These are phyloP conservation scores for Allantophomopsis cytisporea DNA, from an alignment of 2,329 filamentous ascomycete genomes.

Conservation along the genomic window DNA sequence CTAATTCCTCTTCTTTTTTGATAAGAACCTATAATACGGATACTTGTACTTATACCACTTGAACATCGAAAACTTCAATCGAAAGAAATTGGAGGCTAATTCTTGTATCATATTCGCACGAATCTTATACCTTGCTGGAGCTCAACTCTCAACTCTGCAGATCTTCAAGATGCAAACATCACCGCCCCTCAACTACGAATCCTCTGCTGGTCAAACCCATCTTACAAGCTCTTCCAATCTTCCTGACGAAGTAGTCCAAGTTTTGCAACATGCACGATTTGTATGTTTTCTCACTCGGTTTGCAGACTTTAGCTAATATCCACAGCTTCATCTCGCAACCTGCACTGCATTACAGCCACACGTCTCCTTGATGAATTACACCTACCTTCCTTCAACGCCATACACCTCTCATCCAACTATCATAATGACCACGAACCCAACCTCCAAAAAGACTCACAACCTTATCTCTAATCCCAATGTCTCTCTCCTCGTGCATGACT, in stretches of 20 bases:
- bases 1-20: no score
- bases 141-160: no score
- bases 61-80: no score
- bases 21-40: no score
- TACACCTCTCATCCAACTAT: slow-evolving; percentile 65
- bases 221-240: slow-evolving; percentile 50
- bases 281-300: slow-evolving; percentile 35
- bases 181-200: slow-evolving; percentile 49
- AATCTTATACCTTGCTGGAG: no score
- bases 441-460: slow-evolving; percentile 70
- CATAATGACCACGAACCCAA: slow-evolving; percentile 81
- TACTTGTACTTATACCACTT: no score
- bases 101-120: no score
- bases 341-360: slow-evolving; percentile 74
- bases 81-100: no score
- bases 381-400: slow-evolving; percentile 73
- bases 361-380: slow-evolving; percentile 98
- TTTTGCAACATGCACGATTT: slow-evolving; percentile 88
- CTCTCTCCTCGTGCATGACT: slow-evolving; percentile 93
- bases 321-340: slow-evolving; percentile 86
- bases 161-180: no score
- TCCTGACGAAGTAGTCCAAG: slow-evolving; percentile 76
- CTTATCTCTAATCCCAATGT: slow-evolving; percentile 75
- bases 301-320: slow-evolving; percentile 2
- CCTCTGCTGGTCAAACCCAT: slow-evolving; percentile 60